Evolutionary conservation across 202 grass and related monocot genomes (phyloP).

Genomic region (Eragrostis tef): DNA sequence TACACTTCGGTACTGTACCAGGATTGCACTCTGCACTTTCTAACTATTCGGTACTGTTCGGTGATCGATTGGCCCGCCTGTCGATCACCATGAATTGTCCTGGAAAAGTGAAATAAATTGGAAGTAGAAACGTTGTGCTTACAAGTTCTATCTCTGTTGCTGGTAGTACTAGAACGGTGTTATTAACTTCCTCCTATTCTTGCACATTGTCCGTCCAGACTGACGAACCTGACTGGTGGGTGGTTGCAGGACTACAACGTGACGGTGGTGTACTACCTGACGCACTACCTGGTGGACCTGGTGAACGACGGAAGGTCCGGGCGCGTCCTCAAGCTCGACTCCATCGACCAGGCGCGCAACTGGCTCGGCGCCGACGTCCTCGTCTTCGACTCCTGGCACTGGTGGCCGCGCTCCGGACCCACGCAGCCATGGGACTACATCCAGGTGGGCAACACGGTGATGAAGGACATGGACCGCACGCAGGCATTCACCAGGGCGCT

Average conservation of each 20-base stretch:
- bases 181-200: background rate
- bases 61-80: background rate
- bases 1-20: background rate
- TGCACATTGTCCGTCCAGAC: background rate
- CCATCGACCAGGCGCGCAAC: slow-evolving; percentile 47
- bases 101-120: background rate
- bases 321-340: slow-evolving; percentile 75
- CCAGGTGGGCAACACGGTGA: slow-evolving; percentile 51
- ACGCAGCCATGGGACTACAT: slow-evolving; percentile 76
- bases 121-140: too few species aligned
- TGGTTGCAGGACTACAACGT: slow-evolving; percentile 67
- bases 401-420: slow-evolving; percentile 73
- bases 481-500: slow-evolving; percentile 70
- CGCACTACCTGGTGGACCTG: slow-evolving; percentile 92
- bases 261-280: slow-evolving; percentile 71
- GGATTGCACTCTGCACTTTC: background rate
- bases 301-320: slow-evolving; percentile 48
- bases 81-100: background rate
- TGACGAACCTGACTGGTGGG: background rate
- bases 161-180: too few species aligned
- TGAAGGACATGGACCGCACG: slow-evolving; percentile 76
- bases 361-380: slow-evolving; percentile 79
- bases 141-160: too few species aligned
- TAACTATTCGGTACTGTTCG: background rate
- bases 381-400: slow-evolving; percentile 94